A percentile compares a stretch with the other conserved stretches of the same genome.
These are phyloP conservation scores for Torulaspora indica DNA, from an alignment of 805 yeast genomes.

Conservation along the genomic window DNA sequence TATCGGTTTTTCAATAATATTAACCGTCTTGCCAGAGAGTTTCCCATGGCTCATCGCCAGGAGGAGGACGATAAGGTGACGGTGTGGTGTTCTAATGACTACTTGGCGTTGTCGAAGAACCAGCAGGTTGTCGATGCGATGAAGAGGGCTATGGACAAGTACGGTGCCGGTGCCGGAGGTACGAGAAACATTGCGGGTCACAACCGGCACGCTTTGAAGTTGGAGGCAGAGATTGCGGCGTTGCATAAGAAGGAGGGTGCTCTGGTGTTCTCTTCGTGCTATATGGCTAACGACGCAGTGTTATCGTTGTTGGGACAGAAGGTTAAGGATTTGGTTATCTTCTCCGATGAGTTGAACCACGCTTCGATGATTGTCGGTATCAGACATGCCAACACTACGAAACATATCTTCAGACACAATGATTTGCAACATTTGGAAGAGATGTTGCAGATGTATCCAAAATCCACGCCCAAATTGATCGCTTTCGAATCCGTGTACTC, in stretches of 20 bases:
- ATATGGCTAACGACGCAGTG: conserved; percentile 94
- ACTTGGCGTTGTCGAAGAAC: conserved; percentile 90
- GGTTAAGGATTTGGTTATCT: conserved; percentile 82
- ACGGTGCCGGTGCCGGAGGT: conserved; percentile 99
- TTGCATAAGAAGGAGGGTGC: conserved; percentile 95
- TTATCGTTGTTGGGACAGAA: conserved; percentile 86
- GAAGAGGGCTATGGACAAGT: conserved; percentile 74
- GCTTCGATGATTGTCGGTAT: conserved; percentile 98
- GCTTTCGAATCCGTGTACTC: conserved; percentile 97
- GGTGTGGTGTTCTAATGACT: conserved; percentile 99
- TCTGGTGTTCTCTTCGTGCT: conserved; percentile 90
- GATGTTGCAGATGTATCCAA: conserved; percentile 73
- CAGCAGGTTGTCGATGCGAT: conserved; percentile 66
- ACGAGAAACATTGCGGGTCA: conserved; percentile 99
- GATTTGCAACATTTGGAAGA: conserved; percentile 78
- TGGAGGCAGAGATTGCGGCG: conserved; percentile 83
- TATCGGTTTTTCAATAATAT: conserved; percentile 96
- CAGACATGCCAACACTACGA: conserved; percentile 79
- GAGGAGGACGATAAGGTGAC: conserved; percentile 77
- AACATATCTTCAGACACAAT: conserved; percentile 90
- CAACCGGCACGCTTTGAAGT: conserved; percentile 77
- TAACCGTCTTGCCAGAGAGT: conserved; percentile 89
- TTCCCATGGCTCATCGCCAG: conserved; percentile 86
- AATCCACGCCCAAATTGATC: conserved; percentile 85
- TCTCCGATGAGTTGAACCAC: conserved; percentile 90